A percentile compares a stretch with the other conserved stretches of the same genome.
Evolutionary conservation across 2,329 filamentous ascomycete species (phyloP).

Genomic region (Keithomyces neogunnii): DNA sequence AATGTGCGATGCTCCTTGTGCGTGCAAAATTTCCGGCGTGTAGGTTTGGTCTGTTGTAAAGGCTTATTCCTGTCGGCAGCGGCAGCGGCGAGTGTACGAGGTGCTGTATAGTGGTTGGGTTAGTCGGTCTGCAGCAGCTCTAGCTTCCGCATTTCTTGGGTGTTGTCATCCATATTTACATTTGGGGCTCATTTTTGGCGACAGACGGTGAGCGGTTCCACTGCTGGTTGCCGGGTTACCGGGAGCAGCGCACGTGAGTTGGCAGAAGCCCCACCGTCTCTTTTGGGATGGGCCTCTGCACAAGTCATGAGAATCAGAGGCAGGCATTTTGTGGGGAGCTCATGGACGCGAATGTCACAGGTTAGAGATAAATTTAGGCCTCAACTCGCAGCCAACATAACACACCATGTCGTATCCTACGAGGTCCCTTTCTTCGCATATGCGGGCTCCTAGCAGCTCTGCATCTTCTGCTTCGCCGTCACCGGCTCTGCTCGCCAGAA

Average conservation of each 20-base stretch:
- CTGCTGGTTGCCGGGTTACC: constrained; percentile 21
- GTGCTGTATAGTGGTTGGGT: constrained; percentile 2
- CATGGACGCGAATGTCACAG: too few relatives aligned
- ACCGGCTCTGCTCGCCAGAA: constrained; percentile 62
- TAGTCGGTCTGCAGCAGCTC: constrained; percentile 5
- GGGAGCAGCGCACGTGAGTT: constrained; percentile 14
- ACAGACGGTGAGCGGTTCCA: constrained; percentile 12
- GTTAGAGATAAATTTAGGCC: too few relatives aligned
- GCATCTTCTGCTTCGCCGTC: constrained; percentile 51
- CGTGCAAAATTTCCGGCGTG: not conserved
- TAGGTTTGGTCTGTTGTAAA: not conserved
- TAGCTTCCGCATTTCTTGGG: constrained; percentile 11
- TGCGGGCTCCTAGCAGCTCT: constrained; percentile 52
- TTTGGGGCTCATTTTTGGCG: constrained; percentile 15
- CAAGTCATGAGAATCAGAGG: too few relatives aligned
- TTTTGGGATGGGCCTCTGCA: not conserved
- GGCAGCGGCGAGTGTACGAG: not conserved
- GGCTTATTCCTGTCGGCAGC: not conserved
- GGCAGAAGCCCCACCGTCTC: constrained; percentile 18
- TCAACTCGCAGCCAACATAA: not conserved
- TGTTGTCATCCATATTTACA: constrained; percentile 26
- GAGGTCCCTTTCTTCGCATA: constrained; percentile 53
- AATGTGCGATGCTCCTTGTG: constrained; percentile 14
- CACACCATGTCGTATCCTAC: constrained; percentile 48
- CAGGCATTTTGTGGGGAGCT: not conserved